Evolutionary conservation across 768 basidiomycete species (phyloP), one percentile per base, ranked within the genome.

Genomic region (Leccinum disarticulatum): DNA sequence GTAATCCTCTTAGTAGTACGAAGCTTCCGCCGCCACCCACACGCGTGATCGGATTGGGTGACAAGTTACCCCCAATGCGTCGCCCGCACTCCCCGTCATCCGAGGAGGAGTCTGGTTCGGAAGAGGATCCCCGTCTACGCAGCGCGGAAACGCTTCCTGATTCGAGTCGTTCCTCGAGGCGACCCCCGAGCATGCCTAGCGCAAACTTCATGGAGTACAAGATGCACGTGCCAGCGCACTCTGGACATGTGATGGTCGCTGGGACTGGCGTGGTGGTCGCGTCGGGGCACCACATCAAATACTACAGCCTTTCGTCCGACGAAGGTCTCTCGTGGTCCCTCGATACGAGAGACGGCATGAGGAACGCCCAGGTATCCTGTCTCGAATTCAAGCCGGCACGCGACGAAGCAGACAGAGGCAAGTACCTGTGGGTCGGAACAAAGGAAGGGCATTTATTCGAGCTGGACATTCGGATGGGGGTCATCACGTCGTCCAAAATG

Each of bases 371-470:
- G 65, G 79, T 95, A 38, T 87, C 87, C 1, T 85, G 87, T 22
- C 80, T 96, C 74, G 93, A 89, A 72, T 92, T 95, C 70, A 80
- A 88, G 15, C 81, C 88, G 0, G 79, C 80, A 2, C 65, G 63
- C 2, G 65, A 70, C 10, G 65, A 73, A n/a, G 74, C 63, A 0
- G 83, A 87, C 55, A 77, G 81, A 17, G 91, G 90, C 3, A 78
- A 78, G 31, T 80, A 83, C 56, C 66, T 94, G 2, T 98, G 95
- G 95, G 75, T 88, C 11, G 96, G 95, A 4, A 93, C 93, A 30
- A 94, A 91, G 75, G 93, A 96, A 27, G 96, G 96, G 0, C 86
- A 90, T 70, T 60, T 99, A 27, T 80, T 88, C 64, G 95, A 97
- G 77, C 64, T 96, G 57, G 93, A 98, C 68, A 77, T 90, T 41